Conservation (phyloP, 148 eudicot species). For the Rheum nobile region DNA sequence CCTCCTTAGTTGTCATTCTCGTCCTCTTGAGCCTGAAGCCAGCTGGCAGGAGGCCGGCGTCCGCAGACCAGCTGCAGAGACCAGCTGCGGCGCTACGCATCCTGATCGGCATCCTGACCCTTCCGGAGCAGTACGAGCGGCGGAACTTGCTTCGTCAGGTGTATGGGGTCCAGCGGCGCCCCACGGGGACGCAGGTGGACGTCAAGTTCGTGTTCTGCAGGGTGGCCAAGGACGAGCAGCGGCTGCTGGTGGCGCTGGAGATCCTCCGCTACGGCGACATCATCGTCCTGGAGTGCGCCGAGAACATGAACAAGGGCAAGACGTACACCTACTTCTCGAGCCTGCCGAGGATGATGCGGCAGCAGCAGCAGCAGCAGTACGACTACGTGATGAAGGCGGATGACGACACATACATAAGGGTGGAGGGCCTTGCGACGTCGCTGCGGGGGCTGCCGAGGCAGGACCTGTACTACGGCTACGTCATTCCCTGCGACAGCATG, state of each 20-base stretch:
- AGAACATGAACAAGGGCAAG: constrained; percentile 83
- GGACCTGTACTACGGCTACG: constrained; percentile 86
- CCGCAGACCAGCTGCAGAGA: too few species aligned
- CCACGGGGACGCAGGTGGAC: constrained; percentile 40
- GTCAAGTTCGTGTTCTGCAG: constrained; percentile 82
- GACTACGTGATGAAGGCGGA: constrained; percentile 81
- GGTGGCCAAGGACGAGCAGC: constrained; percentile 81
- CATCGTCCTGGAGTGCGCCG: constrained; percentile 35
- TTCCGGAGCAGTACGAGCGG: constrained; percentile 72
- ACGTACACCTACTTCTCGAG: constrained; percentile 80
- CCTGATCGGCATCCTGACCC: constrained; percentile 67
- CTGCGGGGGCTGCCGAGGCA: constrained; percentile 55
- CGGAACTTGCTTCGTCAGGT: constrained; percentile 62
- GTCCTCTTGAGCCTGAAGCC: too few species aligned
- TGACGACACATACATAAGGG: constrained; percentile 63
- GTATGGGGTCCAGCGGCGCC: constrained; percentile 53
- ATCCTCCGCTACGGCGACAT: constrained; percentile 59
- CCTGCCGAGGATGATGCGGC: constrained; percentile 41
- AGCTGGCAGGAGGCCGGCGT: too few species aligned
- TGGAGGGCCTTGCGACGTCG: constrained; percentile 53
- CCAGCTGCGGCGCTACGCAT: constrained; percentile 34
- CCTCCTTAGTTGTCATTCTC: too few species aligned
- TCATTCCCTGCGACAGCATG: constrained; percentile 81
- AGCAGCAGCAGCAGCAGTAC: constrained; percentile 32
- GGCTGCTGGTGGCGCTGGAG: constrained; percentile 62